These are phyloP conservation scores for Phytopythium delawarense DNA, from an alignment of 352 stramenopile genomes.

Conservation along the genomic window DNA sequence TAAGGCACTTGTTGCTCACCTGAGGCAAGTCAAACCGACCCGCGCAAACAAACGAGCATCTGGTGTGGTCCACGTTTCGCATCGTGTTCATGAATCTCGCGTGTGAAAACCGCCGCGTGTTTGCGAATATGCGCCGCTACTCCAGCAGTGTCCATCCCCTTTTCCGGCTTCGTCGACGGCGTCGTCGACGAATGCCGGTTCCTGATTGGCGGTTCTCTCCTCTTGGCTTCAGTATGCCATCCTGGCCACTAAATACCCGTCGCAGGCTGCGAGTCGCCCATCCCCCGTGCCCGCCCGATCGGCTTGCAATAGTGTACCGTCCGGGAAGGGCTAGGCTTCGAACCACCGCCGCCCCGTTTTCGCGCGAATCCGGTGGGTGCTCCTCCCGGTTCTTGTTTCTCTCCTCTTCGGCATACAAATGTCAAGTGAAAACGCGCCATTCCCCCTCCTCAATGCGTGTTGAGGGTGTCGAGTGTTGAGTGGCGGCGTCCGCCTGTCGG, in stretches of 20 bases:
- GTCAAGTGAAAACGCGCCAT: background rate
- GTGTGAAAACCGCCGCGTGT: background rate
- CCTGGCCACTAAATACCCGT: background rate
- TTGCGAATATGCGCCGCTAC: background rate
- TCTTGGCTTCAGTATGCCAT: background rate
- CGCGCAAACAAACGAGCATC: too few relatives aligned
- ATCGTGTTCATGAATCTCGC: background rate
- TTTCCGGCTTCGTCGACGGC: constrained; percentile 3
- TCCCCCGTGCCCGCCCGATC: constrained; percentile 1
- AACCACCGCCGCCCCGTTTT: background rate
- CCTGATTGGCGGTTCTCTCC: background rate
- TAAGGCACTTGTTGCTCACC: too few relatives aligned
- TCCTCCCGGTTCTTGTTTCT: background rate
- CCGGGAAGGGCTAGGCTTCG: background rate
- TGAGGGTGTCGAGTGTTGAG: background rate
- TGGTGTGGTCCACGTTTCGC: too few relatives aligned
- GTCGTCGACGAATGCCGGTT: constrained; percentile 3
- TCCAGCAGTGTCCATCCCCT: background rate
- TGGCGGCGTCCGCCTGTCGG: background rate
- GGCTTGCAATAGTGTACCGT: background rate
- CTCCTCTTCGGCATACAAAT: background rate
- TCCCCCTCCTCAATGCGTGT: background rate
- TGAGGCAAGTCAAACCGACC: too few relatives aligned
- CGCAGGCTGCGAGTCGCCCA: background rate
- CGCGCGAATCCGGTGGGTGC: background rate